Percentiles rank a stretch among this genome's conserved stretches.
Conservation (phyloP, 2,329 filamentous ascomycete species). For the Neurospora sp. region DNA sequence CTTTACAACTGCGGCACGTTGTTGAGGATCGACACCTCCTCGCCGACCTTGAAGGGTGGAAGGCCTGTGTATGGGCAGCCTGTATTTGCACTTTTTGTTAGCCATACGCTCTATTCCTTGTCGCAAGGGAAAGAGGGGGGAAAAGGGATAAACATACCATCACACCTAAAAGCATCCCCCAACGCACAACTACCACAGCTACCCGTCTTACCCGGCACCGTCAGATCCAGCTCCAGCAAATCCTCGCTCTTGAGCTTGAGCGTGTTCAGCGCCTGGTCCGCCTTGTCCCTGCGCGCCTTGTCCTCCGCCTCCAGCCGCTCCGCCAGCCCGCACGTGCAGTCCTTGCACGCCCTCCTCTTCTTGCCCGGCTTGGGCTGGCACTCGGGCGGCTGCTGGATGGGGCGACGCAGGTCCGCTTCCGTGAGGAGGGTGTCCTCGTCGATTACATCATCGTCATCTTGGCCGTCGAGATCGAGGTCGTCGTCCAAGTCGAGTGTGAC, state of each 20-base stretch:
- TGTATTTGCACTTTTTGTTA: constrained; percentile 28
- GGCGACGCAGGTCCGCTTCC: constrained; percentile 71
- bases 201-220: constrained; percentile 91
- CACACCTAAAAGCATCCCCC: constrained; percentile 78
- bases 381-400: constrained; percentile 71
- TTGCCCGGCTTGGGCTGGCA: constrained; percentile 83
- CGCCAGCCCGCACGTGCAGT: constrained; percentile 91
- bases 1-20: constrained; percentile 42
- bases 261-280: constrained; percentile 28
- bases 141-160: constrained; percentile 28
- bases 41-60: constrained; percentile 92
- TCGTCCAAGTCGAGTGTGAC: constrained; percentile 50
- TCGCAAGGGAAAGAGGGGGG: neutral
- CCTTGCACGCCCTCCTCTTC: constrained; percentile 89
- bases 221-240: constrained; percentile 87
- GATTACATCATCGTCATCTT: constrained; percentile 68
- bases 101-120: too few species aligned
- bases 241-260: constrained; percentile 69
- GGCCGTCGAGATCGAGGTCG: constrained; percentile 50
- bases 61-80: constrained; percentile 70
- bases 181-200: constrained; percentile 91
- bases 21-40: constrained; percentile 83
- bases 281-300: constrained; percentile 25
- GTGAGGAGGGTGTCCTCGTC: constrained; percentile 83
- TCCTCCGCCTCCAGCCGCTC: constrained; percentile 83